A percentile compares a stretch with the other conserved stretches of the same genome.
phyloP scores from a whole-genome alignment of 352 stramenopile species.

The Phytophthora kernoviae region DNA sequence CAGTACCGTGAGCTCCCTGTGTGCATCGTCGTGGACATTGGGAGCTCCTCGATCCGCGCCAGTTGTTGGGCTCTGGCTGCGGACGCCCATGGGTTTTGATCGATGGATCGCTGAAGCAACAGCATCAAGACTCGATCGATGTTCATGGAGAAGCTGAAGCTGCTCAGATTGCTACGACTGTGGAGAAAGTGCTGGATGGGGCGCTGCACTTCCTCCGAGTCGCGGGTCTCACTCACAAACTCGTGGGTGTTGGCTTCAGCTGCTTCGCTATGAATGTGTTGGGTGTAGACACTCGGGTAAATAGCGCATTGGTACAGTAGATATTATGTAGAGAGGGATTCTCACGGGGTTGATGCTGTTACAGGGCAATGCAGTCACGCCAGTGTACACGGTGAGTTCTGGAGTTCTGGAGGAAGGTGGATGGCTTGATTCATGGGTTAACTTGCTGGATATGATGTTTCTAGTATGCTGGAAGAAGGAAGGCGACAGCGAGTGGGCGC shows the following conservation, averaged over 20 bases:
- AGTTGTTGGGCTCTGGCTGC: constrained; percentile 81
- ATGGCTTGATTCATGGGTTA: no score
- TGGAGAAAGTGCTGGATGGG: constrained; percentile 59
- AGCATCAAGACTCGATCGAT: constrained; percentile 52
- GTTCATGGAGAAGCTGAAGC: constrained; percentile 65
- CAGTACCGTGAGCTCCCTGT: constrained; percentile 52
- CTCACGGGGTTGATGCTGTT: not conserved
- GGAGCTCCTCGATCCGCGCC: constrained; percentile 92
- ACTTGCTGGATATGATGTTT: constrained; percentile 2
- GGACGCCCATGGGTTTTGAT: constrained; percentile 64
- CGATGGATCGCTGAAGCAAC: constrained; percentile 68
- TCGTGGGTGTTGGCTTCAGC: constrained; percentile 90
- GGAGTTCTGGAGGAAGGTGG: not conserved
- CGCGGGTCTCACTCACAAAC: constrained; percentile 38
- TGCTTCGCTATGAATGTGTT: constrained; percentile 95
- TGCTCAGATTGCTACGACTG: constrained; percentile 38
- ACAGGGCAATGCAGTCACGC: constrained; percentile 66
- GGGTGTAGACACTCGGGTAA: constrained; percentile 70
- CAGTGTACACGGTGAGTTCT: constrained; percentile 71
- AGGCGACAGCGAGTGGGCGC: constrained; percentile 54
- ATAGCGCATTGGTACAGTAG: not conserved
- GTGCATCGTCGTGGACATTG: constrained; percentile 90
- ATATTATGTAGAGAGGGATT: not conserved
- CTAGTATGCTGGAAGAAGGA: constrained; percentile 68
- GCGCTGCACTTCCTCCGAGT: constrained; percentile 58